These are phyloP conservation scores for Rhizopogon vesiculosus DNA, from an alignment of 768 basidiomycete species.

Conservation along the genomic window DNA sequence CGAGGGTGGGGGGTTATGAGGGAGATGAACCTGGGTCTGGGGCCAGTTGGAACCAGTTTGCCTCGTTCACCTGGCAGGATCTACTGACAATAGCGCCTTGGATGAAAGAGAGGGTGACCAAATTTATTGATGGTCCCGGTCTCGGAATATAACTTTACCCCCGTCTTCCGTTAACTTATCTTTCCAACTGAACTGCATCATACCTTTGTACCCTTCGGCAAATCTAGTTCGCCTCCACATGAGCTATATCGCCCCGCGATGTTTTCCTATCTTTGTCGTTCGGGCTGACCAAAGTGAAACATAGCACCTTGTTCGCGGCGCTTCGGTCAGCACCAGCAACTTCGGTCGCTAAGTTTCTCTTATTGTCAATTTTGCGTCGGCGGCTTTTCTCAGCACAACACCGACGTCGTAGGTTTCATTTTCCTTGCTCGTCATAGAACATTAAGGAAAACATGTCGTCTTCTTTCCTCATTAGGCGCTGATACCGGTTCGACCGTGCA, in stretches of 20 bases:
- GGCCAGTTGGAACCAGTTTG: slow-evolving; percentile 53
- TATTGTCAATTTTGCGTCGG: slow-evolving; percentile 1
- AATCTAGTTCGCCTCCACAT: neutral
- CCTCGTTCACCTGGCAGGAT: slow-evolving; percentile 68
- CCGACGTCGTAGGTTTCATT: neutral
- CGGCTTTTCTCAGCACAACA: slow-evolving; percentile 12
- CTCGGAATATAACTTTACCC: slow-evolving; percentile 40
- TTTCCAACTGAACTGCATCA: neutral
- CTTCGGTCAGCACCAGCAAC: slow-evolving; percentile 4
- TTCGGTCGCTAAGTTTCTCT: neutral
- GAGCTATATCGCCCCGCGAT: neutral
- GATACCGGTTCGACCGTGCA: slow-evolving; percentile 1
- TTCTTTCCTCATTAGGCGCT: slow-evolving; percentile 1
- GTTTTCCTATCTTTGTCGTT: slow-evolving; percentile 8
- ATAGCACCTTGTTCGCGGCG: slow-evolving; percentile 15
- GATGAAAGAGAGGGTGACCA: slow-evolving; percentile 64
- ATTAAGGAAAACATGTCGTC: neutral
- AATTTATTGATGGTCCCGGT: slow-evolving; percentile 66
- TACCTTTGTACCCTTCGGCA: neutral
- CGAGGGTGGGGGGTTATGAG: slow-evolving; percentile 34
- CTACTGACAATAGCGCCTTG: slow-evolving; percentile 72
- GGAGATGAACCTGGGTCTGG: slow-evolving; percentile 46
- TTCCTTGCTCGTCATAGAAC: neutral
- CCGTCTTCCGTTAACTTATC: neutral
- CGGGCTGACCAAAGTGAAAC: slow-evolving; percentile 29